These are phyloP conservation scores for Hemileccinum rubropunctum DNA, from an alignment of 768 basidiomycete genomes.

Conservation along the genomic window DNA sequence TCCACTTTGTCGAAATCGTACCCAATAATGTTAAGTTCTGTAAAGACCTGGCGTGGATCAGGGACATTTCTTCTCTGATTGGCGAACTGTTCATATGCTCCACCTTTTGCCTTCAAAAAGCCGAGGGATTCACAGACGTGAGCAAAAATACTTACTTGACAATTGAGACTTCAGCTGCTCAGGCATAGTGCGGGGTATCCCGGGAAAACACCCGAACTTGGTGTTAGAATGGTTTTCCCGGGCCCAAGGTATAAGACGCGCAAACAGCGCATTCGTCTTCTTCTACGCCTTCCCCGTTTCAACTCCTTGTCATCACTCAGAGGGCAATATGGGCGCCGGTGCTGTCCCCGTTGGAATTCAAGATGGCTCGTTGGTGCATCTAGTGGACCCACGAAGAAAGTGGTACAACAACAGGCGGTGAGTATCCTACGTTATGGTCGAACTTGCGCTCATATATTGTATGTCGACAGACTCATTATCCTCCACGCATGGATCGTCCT, in stretches of 20 bases:
- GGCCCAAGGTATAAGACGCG: too few relatives aligned
- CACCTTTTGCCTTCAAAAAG: too few relatives aligned
- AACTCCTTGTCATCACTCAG: neutral
- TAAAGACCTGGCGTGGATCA: too few relatives aligned
- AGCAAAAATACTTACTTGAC: too few relatives aligned
- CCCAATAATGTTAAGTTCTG: too few relatives aligned
- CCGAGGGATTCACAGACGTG: too few relatives aligned
- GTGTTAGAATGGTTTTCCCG: slow-evolving; percentile 1
- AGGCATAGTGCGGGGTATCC: neutral
- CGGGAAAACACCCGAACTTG: neutral
- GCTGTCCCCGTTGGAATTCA: slow-evolving; percentile 29
- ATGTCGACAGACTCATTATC: slow-evolving; percentile 44
- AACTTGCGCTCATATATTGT: neutral
- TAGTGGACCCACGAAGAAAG: slow-evolving; percentile 61
- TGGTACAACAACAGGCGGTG: slow-evolving; percentile 80
- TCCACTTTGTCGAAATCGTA: too few relatives aligned
- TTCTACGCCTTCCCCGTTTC: too few relatives aligned
- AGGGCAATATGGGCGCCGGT: slow-evolving; percentile 51
- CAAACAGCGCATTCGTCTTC: too few relatives aligned
- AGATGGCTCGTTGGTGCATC: slow-evolving; percentile 44
- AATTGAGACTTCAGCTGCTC: too few relatives aligned
- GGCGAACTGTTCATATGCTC: too few relatives aligned
- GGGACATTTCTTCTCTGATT: too few relatives aligned
- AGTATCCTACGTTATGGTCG: slow-evolving; percentile 3
- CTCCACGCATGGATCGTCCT: slow-evolving; percentile 72